phyloP scores from a whole-genome alignment of 2,329 filamentous ascomycete species.

The Harringtonia lauricola region DNA sequence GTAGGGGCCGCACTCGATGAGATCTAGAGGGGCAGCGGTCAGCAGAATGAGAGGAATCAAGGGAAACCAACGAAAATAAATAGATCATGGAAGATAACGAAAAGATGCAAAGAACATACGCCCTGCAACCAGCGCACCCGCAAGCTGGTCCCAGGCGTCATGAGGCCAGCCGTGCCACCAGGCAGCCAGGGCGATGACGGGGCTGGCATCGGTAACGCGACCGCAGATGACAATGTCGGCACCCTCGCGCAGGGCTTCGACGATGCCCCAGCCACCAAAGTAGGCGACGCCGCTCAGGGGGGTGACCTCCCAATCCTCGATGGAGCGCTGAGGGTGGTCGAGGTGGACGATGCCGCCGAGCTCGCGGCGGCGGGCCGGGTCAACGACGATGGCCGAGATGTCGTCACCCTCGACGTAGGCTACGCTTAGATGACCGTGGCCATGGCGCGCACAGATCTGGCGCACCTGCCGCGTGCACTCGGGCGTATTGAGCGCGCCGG shows the following conservation, averaged over 20 bases:
- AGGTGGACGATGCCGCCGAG: conserved; percentile 1
- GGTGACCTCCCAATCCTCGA: not conserved
- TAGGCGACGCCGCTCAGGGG: conserved; percentile 33
- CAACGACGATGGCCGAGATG: conserved; percentile 17
- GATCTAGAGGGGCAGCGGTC: conserved; percentile 18
- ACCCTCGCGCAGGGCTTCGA: conserved; percentile 26
- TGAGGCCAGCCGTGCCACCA: conserved; percentile 44
- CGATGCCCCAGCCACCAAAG: conserved; percentile 37
- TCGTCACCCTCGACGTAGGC: conserved; percentile 35
- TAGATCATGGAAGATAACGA: not conserved
- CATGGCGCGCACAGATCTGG: not conserved
- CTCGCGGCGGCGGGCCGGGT: not conserved
- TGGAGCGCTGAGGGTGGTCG: not conserved
- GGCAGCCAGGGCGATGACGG: conserved; percentile 43
- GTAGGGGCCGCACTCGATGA: conserved; percentile 44
- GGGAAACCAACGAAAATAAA: conserved; percentile 9
- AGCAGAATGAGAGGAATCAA: too few relatives aligned
- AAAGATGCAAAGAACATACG: not conserved
- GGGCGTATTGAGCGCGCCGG: conserved; percentile 38
- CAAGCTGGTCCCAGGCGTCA: conserved; percentile 35
- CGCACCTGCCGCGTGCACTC: not conserved
- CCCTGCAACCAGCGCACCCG: conserved; percentile 37
- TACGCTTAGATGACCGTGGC: conserved; percentile 20
- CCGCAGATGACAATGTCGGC: conserved; percentile 39
- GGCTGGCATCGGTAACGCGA: conserved; percentile 26